These are phyloP conservation scores for Chytriomyces sp. DNA, from an alignment of 192 early-diverging fungal genomes.

Conservation along the genomic window DNA sequence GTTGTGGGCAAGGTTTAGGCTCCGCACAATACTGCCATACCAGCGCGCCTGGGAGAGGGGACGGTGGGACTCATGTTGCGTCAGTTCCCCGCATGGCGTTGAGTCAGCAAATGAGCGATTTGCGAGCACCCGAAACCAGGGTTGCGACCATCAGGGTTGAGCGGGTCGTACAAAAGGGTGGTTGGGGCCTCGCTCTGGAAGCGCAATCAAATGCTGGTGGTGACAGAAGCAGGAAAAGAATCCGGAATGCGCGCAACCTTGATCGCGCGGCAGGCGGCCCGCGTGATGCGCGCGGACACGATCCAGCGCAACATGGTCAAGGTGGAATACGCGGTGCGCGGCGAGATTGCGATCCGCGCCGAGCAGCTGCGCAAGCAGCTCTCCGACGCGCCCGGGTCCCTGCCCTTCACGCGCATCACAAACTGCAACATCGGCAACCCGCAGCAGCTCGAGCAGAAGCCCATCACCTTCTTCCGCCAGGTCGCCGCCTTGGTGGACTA, in stretches of 20 bases:
- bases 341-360: too few relatives aligned
- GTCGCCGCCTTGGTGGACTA: slow-evolving; percentile 89
- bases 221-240: background rate
- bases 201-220: background rate
- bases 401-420: slow-evolving; percentile 72
- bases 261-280: too few relatives aligned
- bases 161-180: too few relatives aligned
- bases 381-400: slow-evolving; percentile 16
- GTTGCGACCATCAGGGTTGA: too few relatives aligned
- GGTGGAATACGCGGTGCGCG: slow-evolving; percentile 94
- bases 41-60: too few relatives aligned
- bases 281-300: slow-evolving; percentile 31
- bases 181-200: background rate
- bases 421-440: slow-evolving; percentile 94
- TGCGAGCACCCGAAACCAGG: too few relatives aligned
- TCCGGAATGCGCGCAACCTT: too few relatives aligned
- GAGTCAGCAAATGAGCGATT: too few relatives aligned
- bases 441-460: slow-evolving; percentile 85
- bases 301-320: slow-evolving; percentile 48
- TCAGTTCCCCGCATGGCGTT: too few relatives aligned
- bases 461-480: slow-evolving; percentile 97
- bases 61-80: too few relatives aligned
- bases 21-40: too few relatives aligned
- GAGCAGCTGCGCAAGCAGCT: slow-evolving; percentile 66
- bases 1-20: too few relatives aligned